Conservation (phyloP, 2,329 filamentous ascomycete genomes). For the Aureobasidium leucospermi region DNA sequence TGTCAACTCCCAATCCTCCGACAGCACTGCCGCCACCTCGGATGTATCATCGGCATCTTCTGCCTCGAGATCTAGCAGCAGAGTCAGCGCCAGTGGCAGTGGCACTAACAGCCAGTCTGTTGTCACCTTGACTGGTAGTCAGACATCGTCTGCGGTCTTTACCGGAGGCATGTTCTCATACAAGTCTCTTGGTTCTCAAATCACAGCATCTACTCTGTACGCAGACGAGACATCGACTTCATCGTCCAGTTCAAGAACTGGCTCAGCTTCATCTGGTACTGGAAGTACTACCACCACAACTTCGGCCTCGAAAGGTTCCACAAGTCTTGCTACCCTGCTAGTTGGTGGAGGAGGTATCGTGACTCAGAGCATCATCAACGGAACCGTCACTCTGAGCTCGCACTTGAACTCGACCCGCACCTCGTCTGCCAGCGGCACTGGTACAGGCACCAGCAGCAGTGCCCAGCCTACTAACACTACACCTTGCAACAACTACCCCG, state of each 20-base stretch:
- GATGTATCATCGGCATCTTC: constrained; percentile 20
- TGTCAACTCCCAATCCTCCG: constrained; percentile 22
- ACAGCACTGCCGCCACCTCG: neutral
- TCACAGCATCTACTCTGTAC: constrained; percentile 11
- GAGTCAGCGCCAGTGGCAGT: constrained; percentile 18
- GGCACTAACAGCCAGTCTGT: constrained; percentile 17
- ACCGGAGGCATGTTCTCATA: constrained; percentile 10
- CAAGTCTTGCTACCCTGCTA: constrained; percentile 14
- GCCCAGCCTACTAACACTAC: constrained; percentile 58
- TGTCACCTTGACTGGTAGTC: constrained; percentile 11
- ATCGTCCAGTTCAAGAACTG: neutral
- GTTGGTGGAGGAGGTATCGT: constrained; percentile 16
- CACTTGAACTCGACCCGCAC: constrained; percentile 37
- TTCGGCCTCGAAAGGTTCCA: constrained; percentile 12
- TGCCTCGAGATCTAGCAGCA: constrained; percentile 14
- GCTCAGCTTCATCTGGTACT: neutral
- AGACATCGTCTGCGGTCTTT: neutral
- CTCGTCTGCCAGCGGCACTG: constrained; percentile 22
- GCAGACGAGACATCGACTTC: neutral
- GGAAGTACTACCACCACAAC: constrained; percentile 16
- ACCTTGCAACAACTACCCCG: constrained; percentile 65
- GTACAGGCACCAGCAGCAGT: constrained; percentile 23
- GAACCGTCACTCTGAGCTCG: constrained; percentile 29
- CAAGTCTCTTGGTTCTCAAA: neutral
- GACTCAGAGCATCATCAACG: constrained; percentile 16